Conservation (phyloP, 2,329 filamentous ascomycete species). For the Zarea fungicola region DNA sequence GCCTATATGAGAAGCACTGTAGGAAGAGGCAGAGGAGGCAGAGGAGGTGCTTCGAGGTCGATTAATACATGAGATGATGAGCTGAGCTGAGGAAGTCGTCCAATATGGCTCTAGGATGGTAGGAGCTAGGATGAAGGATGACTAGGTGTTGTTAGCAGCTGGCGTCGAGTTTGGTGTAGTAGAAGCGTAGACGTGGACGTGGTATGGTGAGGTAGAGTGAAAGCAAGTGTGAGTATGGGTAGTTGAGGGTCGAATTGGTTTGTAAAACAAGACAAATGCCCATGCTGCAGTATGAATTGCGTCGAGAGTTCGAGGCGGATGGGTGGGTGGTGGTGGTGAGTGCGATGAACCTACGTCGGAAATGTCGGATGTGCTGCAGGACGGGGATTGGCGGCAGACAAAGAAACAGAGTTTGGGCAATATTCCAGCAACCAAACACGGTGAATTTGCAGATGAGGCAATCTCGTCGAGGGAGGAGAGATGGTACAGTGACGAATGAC, state of each 20-base stretch:
- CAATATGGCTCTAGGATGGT: conserved; percentile 12
- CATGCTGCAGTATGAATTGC: too few species aligned
- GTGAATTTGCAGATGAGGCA: not conserved
- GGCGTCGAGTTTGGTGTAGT: not conserved
- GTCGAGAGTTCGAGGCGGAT: not conserved
- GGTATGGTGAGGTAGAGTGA: not conserved
- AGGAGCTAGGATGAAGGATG: too few species aligned
- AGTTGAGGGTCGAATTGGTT: too few species aligned
- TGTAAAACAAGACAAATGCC: too few species aligned
- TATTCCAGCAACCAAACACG: conserved; percentile 14
- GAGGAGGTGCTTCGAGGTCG: not conserved
- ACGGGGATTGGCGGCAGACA: not conserved
- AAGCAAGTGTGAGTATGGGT: too few species aligned
- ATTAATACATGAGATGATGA: conserved; percentile 9
- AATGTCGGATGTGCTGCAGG: not conserved
- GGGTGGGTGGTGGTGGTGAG: not conserved
- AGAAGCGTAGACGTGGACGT: too few species aligned
- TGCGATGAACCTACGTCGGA: conserved; percentile 9
- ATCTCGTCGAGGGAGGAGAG: not conserved
- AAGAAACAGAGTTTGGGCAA: conserved; percentile 11
- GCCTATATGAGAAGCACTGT: conserved; percentile 12
- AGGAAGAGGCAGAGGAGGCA: not conserved
- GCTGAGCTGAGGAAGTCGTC: not conserved
- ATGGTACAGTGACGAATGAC: not conserved
- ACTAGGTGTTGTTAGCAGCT: not conserved